Percentiles rank a stretch among this genome's conserved stretches.
These are phyloP conservation scores for Linaria vulgaris DNA, from an alignment of 257 asterid genomes.

Conservation along the genomic window DNA sequence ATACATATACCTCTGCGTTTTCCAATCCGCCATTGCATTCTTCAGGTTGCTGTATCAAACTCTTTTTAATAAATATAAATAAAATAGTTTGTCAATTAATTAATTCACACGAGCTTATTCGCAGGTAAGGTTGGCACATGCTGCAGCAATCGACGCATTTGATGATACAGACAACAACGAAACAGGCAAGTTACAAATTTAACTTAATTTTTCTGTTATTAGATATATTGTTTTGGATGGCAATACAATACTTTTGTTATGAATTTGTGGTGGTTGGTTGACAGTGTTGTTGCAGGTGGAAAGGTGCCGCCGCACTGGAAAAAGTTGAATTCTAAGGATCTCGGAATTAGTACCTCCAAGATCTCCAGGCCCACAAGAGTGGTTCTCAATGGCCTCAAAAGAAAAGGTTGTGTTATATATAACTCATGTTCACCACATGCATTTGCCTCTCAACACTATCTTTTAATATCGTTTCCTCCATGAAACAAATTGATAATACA, in stretches of 20 bases:
- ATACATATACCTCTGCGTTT: background rate
- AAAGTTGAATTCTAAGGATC: constrained; percentile 64
- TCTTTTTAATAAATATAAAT: background rate
- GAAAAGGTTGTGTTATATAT: constrained; percentile 58
- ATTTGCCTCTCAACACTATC: too few relatives aligned
- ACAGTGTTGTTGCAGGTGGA: constrained; percentile 21
- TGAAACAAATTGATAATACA: too few relatives aligned
- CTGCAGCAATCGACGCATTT: constrained; percentile 58
- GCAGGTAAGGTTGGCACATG: constrained; percentile 46
- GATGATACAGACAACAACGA: constrained; percentile 53
- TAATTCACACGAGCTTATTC: background rate
- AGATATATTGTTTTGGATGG: background rate
- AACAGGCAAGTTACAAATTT: constrained; percentile 31
- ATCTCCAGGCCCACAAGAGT: constrained; percentile 62
- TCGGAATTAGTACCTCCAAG: constrained; percentile 71
- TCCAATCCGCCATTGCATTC: constrained; percentile 10
- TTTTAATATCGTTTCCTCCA: too few relatives aligned
- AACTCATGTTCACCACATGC: background rate
- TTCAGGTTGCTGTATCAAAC: background rate
- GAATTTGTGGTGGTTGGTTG: constrained; percentile 29
- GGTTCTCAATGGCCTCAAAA: constrained; percentile 74
- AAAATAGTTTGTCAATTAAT: background rate
- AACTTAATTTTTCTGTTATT: too few relatives aligned
- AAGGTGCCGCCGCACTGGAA: constrained; percentile 53
- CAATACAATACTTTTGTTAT: background rate